Conservation (phyloP, 805 yeast genomes). For the Ogataea sp. region DNA sequence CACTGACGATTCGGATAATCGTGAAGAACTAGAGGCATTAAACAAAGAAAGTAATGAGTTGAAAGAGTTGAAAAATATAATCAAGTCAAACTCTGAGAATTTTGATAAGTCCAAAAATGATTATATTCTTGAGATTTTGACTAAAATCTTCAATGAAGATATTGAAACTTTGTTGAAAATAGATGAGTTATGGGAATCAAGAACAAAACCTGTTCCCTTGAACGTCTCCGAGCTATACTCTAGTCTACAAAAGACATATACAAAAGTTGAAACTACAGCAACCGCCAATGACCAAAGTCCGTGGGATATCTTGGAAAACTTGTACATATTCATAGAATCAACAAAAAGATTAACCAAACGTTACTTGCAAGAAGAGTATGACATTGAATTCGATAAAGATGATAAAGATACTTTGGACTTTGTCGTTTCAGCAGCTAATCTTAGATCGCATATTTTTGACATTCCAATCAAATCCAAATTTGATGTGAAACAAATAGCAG, state of each 20-base stretch:
- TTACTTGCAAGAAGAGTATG: constrained; percentile 22
- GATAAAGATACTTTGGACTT: constrained; percentile 87
- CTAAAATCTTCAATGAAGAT: constrained; percentile 64
- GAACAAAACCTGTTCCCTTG: constrained; percentile 64
- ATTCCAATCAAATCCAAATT: constrained; percentile 72
- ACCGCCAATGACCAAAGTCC: constrained; percentile 30
- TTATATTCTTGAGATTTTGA: constrained; percentile 38
- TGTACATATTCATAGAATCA: constrained; percentile 48
- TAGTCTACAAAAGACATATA: neutral
- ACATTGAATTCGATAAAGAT: constrained; percentile 81
- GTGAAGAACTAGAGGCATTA: constrained; percentile 55
- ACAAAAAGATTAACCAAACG: constrained; percentile 45
- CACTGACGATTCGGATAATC: constrained; percentile 54
- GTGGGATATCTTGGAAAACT: constrained; percentile 60
- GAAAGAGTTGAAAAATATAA: constrained; percentile 35
- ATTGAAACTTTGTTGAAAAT: constrained; percentile 64
- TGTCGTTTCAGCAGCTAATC: constrained; percentile 78
- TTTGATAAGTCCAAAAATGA: constrained; percentile 12
- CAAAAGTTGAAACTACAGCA: constrained; percentile 1
- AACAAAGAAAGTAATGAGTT: constrained; percentile 63
- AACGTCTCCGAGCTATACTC: constrained; percentile 12
- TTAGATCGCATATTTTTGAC: constrained; percentile 61
- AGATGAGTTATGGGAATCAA: constrained; percentile 70
- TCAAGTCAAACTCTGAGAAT: constrained; percentile 12
- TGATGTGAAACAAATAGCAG: constrained; percentile 91